Conservation (phyloP, 2,329 filamentous ascomycete genomes). For the Xenosphaeropsis pyriputrescens region DNA sequence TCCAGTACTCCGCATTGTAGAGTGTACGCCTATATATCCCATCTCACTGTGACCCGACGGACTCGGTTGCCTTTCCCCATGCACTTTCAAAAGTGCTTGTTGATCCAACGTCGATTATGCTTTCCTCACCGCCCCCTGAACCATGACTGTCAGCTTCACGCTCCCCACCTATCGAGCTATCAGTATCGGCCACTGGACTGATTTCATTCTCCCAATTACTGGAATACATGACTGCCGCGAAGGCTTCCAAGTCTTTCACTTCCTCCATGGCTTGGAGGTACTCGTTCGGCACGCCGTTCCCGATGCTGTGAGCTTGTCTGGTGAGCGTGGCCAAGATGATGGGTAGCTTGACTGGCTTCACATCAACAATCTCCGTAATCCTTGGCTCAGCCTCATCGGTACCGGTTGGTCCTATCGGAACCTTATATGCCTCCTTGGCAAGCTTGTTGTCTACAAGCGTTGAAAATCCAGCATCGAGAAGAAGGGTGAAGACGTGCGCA, state of each 20-base stretch:
- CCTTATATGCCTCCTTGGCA: conserved; percentile 63
- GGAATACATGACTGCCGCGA: conserved; percentile 76
- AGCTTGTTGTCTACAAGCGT: conserved; percentile 73
- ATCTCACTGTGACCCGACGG: conserved; percentile 6
- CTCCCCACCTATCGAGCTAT: conserved; percentile 4
- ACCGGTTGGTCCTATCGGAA: conserved; percentile 21
- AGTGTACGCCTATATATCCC: not conserved
- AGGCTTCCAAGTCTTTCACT: conserved; percentile 64
- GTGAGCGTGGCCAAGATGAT: conserved; percentile 83
- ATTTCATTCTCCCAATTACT: conserved; percentile 67
- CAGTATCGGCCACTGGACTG: conserved; percentile 15
- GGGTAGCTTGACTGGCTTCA: conserved; percentile 55
- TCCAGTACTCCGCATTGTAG: too few relatives aligned
- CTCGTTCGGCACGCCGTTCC: conserved; percentile 59
- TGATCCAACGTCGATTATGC: conserved; percentile 36
- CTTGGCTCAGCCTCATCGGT: conserved; percentile 13
- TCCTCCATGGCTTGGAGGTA: conserved; percentile 63
- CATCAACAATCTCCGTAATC: conserved; percentile 36
- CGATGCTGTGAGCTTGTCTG: conserved; percentile 80
- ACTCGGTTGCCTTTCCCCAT: conserved; percentile 49
- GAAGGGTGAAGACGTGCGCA: conserved; percentile 66
- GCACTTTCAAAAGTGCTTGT: conserved; percentile 46
- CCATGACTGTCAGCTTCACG: conserved; percentile 7
- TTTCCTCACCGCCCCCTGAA: conserved; percentile 25
- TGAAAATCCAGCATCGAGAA: conserved; percentile 80